Evolutionary conservation across 1,284 basidiomycete genomes (phyloP), one percentile per base, ranked within the genome.

Genomic region (Tilletia walkeri): DNA sequence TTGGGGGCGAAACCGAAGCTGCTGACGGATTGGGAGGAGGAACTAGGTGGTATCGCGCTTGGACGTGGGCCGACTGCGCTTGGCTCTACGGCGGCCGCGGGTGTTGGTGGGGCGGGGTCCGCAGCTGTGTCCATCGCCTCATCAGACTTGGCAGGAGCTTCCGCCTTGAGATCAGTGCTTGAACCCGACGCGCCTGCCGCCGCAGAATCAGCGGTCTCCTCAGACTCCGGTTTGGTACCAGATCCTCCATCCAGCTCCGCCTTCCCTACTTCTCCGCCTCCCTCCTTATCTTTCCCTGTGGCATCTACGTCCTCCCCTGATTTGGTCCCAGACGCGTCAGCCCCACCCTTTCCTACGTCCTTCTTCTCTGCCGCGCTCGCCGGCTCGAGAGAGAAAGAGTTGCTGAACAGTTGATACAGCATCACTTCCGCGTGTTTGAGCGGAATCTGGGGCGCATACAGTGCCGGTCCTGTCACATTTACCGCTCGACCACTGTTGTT

Each of bases 391-490:
- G 34, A 38, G 59, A 63, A 63, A 16, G 59, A 38, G 14, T 34
- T n/a, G 34, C n/a, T 38, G 9, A 63, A 41, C 7, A 63, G 59
- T n/a, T 63, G 34, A 36, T 63, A 63, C 3, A 63, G 59, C 59
- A 39, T 63, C 12, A 63, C 38, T 36, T 63, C 59, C 39, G 59
- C 59, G 4, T 63, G 59, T 18, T 41, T 38, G 34, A 63, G 7
- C 1, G 59, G 59, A 4, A 63, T 63, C 36, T 63, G 59, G 18
- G 59, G 36, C 18, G 59, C 59, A 41, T 63, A 39, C 6, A 63
- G 59, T 34, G 59, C 36, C 3, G 59, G 59, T 0, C 59, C 59
- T 2, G 59, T 24, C 34, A 2, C 24, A 30, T 30, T 30, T 30
- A 30, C 24, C 24, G 24, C 24, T 2, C 56, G 30, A 4, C n/a